Evolutionary conservation across 2,329 filamentous ascomycete genomes (phyloP), one percentile per base, ranked within the genome.

Genomic region (Sporothrix phasma): DNA sequence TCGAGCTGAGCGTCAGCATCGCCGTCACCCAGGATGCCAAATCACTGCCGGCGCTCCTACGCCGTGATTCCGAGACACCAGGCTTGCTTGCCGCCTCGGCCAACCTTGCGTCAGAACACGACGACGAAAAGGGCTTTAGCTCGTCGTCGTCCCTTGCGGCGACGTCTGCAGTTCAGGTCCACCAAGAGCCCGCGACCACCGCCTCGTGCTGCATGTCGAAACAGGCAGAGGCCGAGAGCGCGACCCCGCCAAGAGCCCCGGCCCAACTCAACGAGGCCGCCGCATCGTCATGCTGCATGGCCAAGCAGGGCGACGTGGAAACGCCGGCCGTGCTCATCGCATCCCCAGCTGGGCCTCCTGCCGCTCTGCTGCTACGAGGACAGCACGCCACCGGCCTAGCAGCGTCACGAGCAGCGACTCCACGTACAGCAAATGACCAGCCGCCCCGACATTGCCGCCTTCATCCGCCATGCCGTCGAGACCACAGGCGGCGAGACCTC

Each of bases 401-500:
- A 72, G 70, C 39, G 64, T 54, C 22, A 68, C 69, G 26, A 75
- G 74, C 49, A 68, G 70, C 19, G 74, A 77, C 67, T 75, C 74
- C 76, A 78, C 45, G 73, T 84, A 5, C 76, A 75, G 24, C 74
- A 79, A 68, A 79, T 81, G 46, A 74, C 75, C 5, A 70, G 71
- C 3, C 74, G 84, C 6, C 82, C 83, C 0, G 77, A 84, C 67
- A 74, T 86, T 1, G 77, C 78, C 45, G 70, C 72, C 0, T 78
- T 84, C 64, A 81, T 86, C 56, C 75, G 82, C 7, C 71, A 70
- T 5, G 77, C 83, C 0, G 81, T 86, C 8, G 84, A 86, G 73
- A 76, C 76, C 0, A 82, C 83, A 1, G 81, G 80, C 65, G 84
- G 84, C 29, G 84, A 86, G 74, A 85, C 83, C n/a, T 80, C 79